Evolutionary conservation across 2,329 filamentous ascomycete genomes (phyloP).

Genomic region (Zasmidium citrigriseum): DNA sequence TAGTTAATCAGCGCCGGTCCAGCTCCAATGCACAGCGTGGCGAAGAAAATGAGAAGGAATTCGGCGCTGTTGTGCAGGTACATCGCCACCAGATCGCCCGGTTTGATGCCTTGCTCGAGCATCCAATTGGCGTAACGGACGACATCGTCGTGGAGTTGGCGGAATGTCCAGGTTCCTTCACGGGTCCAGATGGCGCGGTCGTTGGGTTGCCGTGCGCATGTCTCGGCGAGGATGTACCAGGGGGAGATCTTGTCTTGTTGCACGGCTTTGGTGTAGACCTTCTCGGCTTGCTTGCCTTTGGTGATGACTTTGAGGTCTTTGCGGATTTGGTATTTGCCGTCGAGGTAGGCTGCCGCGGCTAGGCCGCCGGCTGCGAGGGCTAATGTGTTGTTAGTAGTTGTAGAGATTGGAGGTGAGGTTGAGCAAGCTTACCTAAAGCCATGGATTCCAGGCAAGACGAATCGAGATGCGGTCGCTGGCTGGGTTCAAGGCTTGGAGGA

Average conservation of each 20-base stretch:
- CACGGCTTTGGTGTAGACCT: conserved; percentile 49
- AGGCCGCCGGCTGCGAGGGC: conserved; percentile 27
- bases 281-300: conserved; percentile 44
- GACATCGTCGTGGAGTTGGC: conserved; percentile 54
- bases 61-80: conserved; percentile 34
- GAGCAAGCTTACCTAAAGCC: too few species aligned
- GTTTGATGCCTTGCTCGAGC: conserved; percentile 37
- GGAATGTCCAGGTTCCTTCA: conserved; percentile 56
- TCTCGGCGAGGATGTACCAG: conserved; percentile 30
- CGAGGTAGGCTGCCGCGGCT: conserved; percentile 59
- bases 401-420: too few species aligned
- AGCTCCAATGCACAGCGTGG: conserved; percentile 32
- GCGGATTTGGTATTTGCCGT: conserved; percentile 67
- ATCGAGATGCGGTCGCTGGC: too few species aligned
- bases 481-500: too few species aligned
- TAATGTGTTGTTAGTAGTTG: too few species aligned
- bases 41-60: conserved; percentile 33
- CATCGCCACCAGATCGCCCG: conserved; percentile 36
- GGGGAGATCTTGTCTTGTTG: conserved; percentile 26
- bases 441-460: too few species aligned
- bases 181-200: conserved; percentile 67
- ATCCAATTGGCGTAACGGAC: conserved; percentile 66
- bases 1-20: conserved; percentile 39
- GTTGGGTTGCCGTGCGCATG: conserved; percentile 41
- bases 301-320: conserved; percentile 58